Base-by-base conservation (phyloP, 768 basidiomycete genomes). In the Clitopilus hobsonii region DNA sequence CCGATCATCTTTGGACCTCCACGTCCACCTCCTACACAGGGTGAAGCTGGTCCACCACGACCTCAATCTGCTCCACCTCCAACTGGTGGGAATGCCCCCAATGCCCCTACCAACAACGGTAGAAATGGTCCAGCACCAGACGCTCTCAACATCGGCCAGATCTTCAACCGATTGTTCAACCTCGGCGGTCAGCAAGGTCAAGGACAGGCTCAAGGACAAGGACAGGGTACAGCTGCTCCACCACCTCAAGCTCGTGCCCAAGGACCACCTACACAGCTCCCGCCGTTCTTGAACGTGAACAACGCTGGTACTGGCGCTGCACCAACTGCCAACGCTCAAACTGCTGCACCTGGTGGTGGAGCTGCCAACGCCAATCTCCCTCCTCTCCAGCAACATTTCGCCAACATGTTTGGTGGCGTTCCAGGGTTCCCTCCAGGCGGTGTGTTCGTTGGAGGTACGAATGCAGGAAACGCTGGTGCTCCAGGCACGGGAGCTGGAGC, bases 401-500 rank as follows among this genome's bases (percentile, higher is more conserved):
- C 49, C 10, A 50, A 26, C 23, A 11, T 45, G 3, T 45, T 45
- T 18, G 41, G 41, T 45, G 41, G 41, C 18, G 22, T 45, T 45
- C 41, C 41, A 5, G 41, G 41, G 18, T 45, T 45, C 41, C 41
- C 41, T 11, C 41, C 41, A 5, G 41, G 41, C 22, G 41, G 18
- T 23, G n/a, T 45, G 5, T 45, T 45, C 41, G 41, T 20, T 6
- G 41, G 41, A 16, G 41, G 4, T 51, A 54, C 13, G 38, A 30
- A 22, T 20, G 38, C 16, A 36, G 53, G 20, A 18, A 50, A 10
- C 55, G 18, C 47, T 32, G 16, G 23, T 23, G 51, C 16, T 14
- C 26, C 52, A 28, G 28, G 59, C 10, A 58, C 61, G 38, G 59
- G 55, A 38, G 45, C 56, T 58, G 52, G 58, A 45, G 61, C 59